Conservation (phyloP, 768 basidiomycete species). For the Imleria badia region DNA sequence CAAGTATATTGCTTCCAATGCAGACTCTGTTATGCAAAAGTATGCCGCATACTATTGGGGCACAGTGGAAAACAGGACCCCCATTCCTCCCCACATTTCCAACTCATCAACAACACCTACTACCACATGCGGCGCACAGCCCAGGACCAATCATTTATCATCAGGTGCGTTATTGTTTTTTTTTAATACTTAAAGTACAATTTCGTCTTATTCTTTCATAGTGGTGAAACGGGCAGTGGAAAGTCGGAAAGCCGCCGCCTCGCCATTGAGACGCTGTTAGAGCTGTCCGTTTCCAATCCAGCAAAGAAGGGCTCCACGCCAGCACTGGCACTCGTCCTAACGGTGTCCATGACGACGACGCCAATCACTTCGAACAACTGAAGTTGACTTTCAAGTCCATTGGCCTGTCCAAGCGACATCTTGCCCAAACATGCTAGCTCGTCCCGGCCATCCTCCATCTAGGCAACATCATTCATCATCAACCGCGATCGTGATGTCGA, state of each 20-base stretch:
- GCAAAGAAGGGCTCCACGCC: constrained; percentile 89
- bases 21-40: constrained; percentile 79
- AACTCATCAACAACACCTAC: constrained; percentile 86
- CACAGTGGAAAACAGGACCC: constrained; percentile 57
- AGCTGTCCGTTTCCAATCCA: constrained; percentile 81
- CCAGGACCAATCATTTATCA: constrained; percentile 88
- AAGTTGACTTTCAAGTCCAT: too few relatives aligned
- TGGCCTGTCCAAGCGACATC: too few relatives aligned
- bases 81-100: constrained; percentile 82
- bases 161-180: constrained; percentile 66
- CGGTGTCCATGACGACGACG: constrained; percentile 29
- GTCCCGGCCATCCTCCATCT: too few relatives aligned
- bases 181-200: too few relatives aligned
- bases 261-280: constrained; percentile 88
- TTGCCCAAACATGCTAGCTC: too few relatives aligned
- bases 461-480: too few relatives aligned
- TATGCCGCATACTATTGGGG: constrained; percentile 88
- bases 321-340: constrained; percentile 41
- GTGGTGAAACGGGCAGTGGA: constrained; percentile 90
- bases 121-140: constrained; percentile 94
- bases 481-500: too few relatives aligned
- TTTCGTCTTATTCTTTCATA: too few relatives aligned
- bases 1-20: constrained; percentile 81
- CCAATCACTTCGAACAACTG: too few relatives aligned
- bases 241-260: constrained; percentile 90